Evolutionary conservation across 2,329 filamentous ascomycete genomes (phyloP), one percentile per base, ranked within the genome.

Genomic region (Trichoderma sp.): DNA sequence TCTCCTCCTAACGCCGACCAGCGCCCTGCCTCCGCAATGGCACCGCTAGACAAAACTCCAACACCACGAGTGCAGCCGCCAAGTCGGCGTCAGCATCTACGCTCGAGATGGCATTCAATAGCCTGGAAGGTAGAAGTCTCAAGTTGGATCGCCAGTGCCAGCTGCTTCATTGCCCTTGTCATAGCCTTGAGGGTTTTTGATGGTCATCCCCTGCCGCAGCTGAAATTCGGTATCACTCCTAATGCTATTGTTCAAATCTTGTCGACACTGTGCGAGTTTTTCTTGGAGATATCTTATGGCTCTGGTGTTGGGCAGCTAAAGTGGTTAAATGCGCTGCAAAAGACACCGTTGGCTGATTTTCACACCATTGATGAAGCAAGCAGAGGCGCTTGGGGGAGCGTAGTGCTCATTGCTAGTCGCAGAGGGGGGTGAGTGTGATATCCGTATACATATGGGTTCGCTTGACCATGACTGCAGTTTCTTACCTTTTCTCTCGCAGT

Each of bases 361-460:
- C 62, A 65, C 12, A 24, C 28, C 3, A 65, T 65, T 18, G 62
- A 65, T 24, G 62, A 65, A 24, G 62, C 62, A 43, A 65, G 62
- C 62, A 65, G 62, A 65, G 62, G 62, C 11, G 32, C 62, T 8
- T 65, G 62, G 62, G 62, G 62, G 7, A 65, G 62, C 8, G 39
- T 24, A 51, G 62, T 65, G 18, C 62, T 65, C 39, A 65, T 65
- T 65, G 62, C 43, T 21, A 65, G 28, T 24, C 62, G 62, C n/a
- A 65, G 43, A 65, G 62, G 62, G 18, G 39, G 62, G 62, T 65
- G n/a, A 53, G 62, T 53, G 12, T 65, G 3, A 12, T 21, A 51
- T 12, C n/a, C n/a, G n/a, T 11, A 9, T 21, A 21, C n/a, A 51
- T 24, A 24, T 24, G 5, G 5, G 9, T 51, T 51, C n/a, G 11